A percentile compares a stretch with the other conserved stretches of the same genome.
These are phyloP conservation scores for Pelargonium cotyledonis DNA, from an alignment of 441 rosid genomes.

Conservation along the genomic window DNA sequence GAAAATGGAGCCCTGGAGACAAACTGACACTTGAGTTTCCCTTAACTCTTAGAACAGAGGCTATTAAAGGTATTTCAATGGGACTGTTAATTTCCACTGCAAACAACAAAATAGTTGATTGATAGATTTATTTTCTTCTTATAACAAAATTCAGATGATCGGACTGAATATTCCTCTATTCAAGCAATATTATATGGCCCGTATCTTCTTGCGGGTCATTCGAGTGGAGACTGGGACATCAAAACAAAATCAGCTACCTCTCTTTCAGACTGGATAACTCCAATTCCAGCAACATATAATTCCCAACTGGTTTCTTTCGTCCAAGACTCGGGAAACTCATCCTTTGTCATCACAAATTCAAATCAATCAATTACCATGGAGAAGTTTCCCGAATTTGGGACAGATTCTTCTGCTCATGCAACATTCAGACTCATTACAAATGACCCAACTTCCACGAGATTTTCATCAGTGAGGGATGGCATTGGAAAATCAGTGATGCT, in stretches of 20 bases:
- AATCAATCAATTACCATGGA: constrained; percentile 66
- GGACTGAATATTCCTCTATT: constrained; percentile 57
- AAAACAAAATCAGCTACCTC: constrained; percentile 34
- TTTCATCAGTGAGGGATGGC: constrained; percentile 16
- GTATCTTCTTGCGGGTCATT: constrained; percentile 65
- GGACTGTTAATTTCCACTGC: not conserved
- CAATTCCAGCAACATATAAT: constrained; percentile 49
- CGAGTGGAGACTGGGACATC: constrained; percentile 61
- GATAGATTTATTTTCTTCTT: no score
- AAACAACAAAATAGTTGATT: no score
- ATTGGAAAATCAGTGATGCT: constrained; percentile 53
- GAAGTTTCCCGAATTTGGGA: constrained; percentile 42
- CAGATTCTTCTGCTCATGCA: constrained; percentile 47
- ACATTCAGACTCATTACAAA: constrained; percentile 59
- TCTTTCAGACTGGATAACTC: constrained; percentile 48
- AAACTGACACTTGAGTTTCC: constrained; percentile 60
- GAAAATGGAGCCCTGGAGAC: constrained; percentile 59
- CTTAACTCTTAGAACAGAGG: constrained; percentile 56
- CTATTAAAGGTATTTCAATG: constrained; percentile 57
- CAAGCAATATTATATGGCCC: constrained; percentile 86
- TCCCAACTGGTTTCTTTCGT: constrained; percentile 50
- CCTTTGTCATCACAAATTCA: constrained; percentile 50
- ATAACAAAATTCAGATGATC: constrained; percentile 49
- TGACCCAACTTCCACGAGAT: constrained; percentile 15
- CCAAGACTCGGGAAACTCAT: constrained; percentile 40